phyloP scores from a whole-genome alignment of 805 yeast species.

The Teunomyces atbi region DNA sequence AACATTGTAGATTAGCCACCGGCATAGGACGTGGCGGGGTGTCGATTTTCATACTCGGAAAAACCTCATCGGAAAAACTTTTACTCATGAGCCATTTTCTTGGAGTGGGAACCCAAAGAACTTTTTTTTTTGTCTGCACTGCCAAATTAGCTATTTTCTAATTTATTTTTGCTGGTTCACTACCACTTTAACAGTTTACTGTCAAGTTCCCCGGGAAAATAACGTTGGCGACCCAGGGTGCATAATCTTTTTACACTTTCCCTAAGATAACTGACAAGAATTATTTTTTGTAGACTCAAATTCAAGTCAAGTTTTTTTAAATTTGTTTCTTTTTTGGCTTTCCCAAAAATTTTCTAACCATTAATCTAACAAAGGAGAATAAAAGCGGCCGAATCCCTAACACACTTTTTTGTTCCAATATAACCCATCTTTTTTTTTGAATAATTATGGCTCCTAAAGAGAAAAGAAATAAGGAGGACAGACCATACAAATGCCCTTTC shows the following conservation, averaged over 20 bases:
- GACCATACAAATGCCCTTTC: conserved; percentile 73
- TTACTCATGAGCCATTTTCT: not conserved
- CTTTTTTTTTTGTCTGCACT: not conserved
- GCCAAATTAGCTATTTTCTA: no score
- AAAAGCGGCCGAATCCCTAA: conserved; percentile 1
- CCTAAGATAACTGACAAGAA: not conserved
- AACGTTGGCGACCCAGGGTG: conserved; percentile 1
- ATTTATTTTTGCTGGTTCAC: not conserved
- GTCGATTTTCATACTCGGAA: not conserved
- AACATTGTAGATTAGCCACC: no score
- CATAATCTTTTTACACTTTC: conserved; percentile 2
- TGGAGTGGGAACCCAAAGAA: not conserved
- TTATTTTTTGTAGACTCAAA: not conserved
- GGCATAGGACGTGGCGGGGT: no score
- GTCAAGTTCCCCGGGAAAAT: conserved; percentile 1
- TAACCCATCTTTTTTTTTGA: not conserved
- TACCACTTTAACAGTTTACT: not conserved
- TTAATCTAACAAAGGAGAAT: not conserved
- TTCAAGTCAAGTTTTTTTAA: not conserved
- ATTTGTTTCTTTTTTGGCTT: not conserved
- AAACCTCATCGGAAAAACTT: conserved; percentile 5
- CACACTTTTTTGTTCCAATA: not conserved
- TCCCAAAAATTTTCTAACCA: conserved; percentile 1
- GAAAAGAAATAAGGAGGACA: conserved; percentile 14
- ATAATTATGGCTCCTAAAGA: conserved; percentile 11